Percentiles rank a stretch among this genome's conserved stretches.
Evolutionary conservation across 352 stramenopile genomes (phyloP).

Genomic region (Globisporangium yorkense): DNA sequence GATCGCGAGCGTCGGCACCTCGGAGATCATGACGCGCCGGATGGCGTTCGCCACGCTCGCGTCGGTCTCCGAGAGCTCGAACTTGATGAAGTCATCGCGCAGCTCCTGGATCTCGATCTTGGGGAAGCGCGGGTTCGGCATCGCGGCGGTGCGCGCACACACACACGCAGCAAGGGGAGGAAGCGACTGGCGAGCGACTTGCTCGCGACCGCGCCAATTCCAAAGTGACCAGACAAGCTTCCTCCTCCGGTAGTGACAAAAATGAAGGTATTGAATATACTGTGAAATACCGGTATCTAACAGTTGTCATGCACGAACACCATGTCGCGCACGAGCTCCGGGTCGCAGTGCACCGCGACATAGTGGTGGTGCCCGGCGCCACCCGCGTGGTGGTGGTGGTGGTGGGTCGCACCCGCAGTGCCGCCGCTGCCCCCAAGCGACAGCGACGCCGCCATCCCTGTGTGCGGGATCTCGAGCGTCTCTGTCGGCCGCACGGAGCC

Average conservation of each 20-base stretch:
- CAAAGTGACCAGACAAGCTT: background rate
- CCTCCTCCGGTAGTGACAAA: constrained; percentile 5
- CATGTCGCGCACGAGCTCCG: constrained; percentile 39
- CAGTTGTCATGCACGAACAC: constrained; percentile 48
- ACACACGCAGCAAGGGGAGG: background rate
- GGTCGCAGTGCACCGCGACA: constrained; percentile 31
- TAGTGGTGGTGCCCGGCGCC: constrained; percentile 9
- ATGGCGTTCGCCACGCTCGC: constrained; percentile 96
- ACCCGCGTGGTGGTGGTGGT: constrained; percentile 9
- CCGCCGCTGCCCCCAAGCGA: constrained; percentile 3
- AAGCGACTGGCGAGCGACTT: background rate
- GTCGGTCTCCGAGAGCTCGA: constrained; percentile 96
- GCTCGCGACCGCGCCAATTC: background rate
- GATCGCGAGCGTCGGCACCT: constrained; percentile 97
- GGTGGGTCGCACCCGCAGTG: background rate
- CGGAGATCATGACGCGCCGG: constrained; percentile 96
- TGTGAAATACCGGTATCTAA: constrained; percentile 9
- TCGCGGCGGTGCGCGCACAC: constrained; percentile 13
- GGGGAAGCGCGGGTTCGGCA: constrained; percentile 87
- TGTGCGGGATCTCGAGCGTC: constrained; percentile 15
- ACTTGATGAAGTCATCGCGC: constrained; percentile 95
- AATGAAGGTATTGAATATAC: background rate
- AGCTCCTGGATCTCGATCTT: constrained; percentile 94
- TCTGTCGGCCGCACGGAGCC: constrained; percentile 30
- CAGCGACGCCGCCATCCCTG: constrained; percentile 11